These are phyloP conservation scores for Penicillium sumatraense DNA, from an alignment of 2,329 filamentous ascomycete species.

Conservation along the genomic window DNA sequence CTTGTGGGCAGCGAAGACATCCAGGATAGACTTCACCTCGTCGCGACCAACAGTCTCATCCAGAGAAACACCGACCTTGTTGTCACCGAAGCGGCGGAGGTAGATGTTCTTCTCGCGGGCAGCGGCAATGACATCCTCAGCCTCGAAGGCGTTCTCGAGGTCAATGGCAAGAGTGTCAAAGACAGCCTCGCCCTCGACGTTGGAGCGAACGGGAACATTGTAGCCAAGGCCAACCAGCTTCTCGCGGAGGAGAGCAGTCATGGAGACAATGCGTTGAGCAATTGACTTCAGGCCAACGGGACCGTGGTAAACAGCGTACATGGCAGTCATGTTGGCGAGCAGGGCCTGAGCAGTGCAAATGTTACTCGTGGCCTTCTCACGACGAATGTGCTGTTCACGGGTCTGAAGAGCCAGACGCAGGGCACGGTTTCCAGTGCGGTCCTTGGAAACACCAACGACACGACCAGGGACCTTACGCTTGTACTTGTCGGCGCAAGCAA, in stretches of 20 bases:
- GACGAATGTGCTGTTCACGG: constrained; percentile 91
- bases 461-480: constrained; percentile 95
- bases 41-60: constrained; percentile 72
- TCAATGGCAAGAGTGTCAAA: constrained; percentile 83
- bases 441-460: constrained; percentile 88
- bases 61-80: constrained; percentile 72
- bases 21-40: constrained; percentile 62
- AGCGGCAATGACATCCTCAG: constrained; percentile 56
- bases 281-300: constrained; percentile 82
- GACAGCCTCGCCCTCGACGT: constrained; percentile 61
- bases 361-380: constrained; percentile 97
- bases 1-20: constrained; percentile 57
- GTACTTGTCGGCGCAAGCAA: constrained; percentile 85
- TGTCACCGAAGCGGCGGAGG: constrained; percentile 65
- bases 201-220: constrained; percentile 63
- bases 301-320: constrained; percentile 94
- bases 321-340: constrained; percentile 91
- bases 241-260: constrained; percentile 70
- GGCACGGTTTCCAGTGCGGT: constrained; percentile 79
- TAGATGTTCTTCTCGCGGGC: constrained; percentile 61
- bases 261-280: constrained; percentile 75
- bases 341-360: constrained; percentile 95
- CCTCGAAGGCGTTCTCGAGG: constrained; percentile 55
- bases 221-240: constrained; percentile 67
- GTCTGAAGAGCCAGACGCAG: constrained; percentile 88